These are phyloP conservation scores for Ophiostoma himal-ulmi DNA, from an alignment of 2,329 filamentous ascomycete genomes.

Conservation along the genomic window DNA sequence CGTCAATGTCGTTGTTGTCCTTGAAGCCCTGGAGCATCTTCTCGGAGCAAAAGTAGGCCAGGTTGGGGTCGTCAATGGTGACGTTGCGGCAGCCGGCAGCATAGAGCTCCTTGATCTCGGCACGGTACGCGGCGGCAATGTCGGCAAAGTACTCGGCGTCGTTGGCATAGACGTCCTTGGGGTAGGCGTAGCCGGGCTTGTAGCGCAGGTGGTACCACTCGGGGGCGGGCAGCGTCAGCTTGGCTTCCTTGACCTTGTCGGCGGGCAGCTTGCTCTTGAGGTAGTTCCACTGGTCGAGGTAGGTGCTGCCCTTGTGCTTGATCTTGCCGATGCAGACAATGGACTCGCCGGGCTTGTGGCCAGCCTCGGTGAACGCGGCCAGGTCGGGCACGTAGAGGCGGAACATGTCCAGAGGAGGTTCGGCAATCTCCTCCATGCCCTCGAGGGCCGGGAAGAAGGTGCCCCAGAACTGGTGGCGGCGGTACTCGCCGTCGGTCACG, in stretches of 20 bases:
- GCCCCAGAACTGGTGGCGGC: constrained; percentile 34
- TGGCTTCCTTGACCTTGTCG: constrained; percentile 57
- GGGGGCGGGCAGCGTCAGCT: constrained; percentile 57
- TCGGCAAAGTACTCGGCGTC: constrained; percentile 48
- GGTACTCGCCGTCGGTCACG: constrained; percentile 58
- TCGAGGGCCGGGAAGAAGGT: constrained; percentile 37
- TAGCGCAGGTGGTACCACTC: constrained; percentile 57
- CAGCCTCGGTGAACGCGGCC: constrained; percentile 41
- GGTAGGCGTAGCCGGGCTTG: constrained; percentile 44
- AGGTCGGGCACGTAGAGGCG: constrained; percentile 38
- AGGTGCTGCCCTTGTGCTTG: constrained; percentile 41
- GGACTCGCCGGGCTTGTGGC: constrained; percentile 43
- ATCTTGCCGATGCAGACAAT: constrained; percentile 44
- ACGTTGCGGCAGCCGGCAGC: constrained; percentile 46
- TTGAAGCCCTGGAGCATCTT: constrained; percentile 56
- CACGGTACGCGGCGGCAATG: constrained; percentile 46
- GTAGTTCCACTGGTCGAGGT: constrained; percentile 40
- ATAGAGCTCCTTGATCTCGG: constrained; percentile 44
- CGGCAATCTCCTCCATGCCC: constrained; percentile 38
- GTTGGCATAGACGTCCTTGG: constrained; percentile 42
- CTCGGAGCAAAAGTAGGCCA: constrained; percentile 62
- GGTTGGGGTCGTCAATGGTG: constrained; percentile 58
- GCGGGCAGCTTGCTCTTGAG: constrained; percentile 47
- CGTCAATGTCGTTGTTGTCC: constrained; percentile 49
- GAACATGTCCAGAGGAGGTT: constrained; percentile 34